Evolutionary conservation across 768 basidiomycete species (phyloP).

Genomic region (Russula virescens): DNA sequence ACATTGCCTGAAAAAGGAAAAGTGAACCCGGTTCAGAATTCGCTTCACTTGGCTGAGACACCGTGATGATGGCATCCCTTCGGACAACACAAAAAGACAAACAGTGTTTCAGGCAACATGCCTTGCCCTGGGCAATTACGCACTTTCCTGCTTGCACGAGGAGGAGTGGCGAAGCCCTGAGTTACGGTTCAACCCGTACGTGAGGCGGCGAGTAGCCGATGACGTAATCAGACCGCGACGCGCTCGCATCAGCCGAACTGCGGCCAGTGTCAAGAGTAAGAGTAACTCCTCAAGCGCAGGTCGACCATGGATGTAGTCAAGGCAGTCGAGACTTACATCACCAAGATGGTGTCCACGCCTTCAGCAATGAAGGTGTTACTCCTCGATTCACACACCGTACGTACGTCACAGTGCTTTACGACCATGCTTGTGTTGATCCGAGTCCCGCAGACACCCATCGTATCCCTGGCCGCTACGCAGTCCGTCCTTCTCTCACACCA

Average conservation of each 20-base stretch:
- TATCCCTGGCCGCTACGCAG: conserved; percentile 92
- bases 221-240: background rate
- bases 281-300: background rate
- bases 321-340: conserved; percentile 90
- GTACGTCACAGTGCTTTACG: conserved; percentile 40
- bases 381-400: conserved; percentile 88
- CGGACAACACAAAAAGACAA: too few relatives aligned
- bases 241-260: too few relatives aligned
- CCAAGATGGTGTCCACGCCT: conserved; percentile 80
- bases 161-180: too few relatives aligned
- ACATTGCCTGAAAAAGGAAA: background rate
- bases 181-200: too few relatives aligned
- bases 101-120: too few relatives aligned
- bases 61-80: too few relatives aligned
- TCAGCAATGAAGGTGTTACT: conserved; percentile 93
- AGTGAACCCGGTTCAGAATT: too few relatives aligned
- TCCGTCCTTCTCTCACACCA: conserved; percentile 90
- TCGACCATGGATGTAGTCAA: conserved; percentile 85
- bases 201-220: background rate
- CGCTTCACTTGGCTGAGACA: too few relatives aligned
- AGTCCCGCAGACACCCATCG: conserved; percentile 76
- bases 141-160: too few relatives aligned
- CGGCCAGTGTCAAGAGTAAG: background rate
- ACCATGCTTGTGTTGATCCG: background rate
- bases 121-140: too few relatives aligned